Evolutionary conservation across 345 rosid genomes (phyloP).

Genomic region (Rhodomyrtus tomentosa): DNA sequence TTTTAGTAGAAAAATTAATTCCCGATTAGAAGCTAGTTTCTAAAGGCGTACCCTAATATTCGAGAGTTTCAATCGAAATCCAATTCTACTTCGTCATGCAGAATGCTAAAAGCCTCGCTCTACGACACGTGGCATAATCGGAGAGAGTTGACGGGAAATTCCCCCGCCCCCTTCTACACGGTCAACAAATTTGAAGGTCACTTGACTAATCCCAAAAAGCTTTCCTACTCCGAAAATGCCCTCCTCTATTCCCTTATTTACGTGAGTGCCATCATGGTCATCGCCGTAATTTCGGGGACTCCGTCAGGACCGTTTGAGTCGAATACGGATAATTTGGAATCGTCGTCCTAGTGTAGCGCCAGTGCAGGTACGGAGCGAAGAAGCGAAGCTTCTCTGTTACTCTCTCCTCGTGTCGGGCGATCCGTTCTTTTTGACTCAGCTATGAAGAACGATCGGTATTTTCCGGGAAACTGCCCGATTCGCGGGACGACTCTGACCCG

Average conservation of each 20-base stretch:
- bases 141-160: too few relatives aligned
- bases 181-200: neutral
- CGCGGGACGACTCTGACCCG: neutral
- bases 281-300: neutral
- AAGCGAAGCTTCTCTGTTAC: neutral
- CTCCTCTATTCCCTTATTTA: neutral
- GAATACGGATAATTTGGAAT: neutral
- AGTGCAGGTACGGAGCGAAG: neutral
- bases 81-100: too few relatives aligned
- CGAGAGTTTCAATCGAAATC: too few relatives aligned
- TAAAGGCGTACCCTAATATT: too few relatives aligned
- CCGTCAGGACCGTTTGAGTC: neutral
- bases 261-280: neutral
- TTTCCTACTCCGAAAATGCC: neutral
- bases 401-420: neutral
- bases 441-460: neutral
- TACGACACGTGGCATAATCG: too few relatives aligned
- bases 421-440: neutral
- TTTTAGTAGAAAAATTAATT: too few relatives aligned
- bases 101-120: too few relatives aligned
- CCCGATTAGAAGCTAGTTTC: too few relatives aligned
- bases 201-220: neutral
- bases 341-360: neutral
- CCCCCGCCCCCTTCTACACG: neutral
- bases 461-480: neutral